A percentile compares a stretch with the other conserved stretches of the same genome.
Conservation (phyloP, 2,329 filamentous ascomycete genomes). For the Cladosporium sp. region DNA sequence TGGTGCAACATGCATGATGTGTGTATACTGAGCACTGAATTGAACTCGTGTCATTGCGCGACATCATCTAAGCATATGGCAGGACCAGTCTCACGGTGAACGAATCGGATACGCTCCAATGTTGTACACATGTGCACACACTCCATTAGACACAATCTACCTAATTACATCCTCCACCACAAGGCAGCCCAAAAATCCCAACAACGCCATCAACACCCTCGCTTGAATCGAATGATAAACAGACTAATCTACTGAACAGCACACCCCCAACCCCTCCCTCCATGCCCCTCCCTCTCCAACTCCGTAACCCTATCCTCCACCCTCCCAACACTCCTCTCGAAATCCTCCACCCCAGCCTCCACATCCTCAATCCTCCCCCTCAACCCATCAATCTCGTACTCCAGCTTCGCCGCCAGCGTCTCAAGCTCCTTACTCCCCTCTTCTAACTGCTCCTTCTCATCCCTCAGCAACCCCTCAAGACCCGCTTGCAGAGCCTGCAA, state of each 20-base stretch:
- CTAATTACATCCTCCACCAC: neutral
- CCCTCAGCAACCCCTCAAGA: slow-evolving; percentile 67
- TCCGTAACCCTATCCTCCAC: slow-evolving; percentile 51
- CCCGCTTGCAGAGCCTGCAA: slow-evolving; percentile 68
- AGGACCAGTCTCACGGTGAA: too few species aligned
- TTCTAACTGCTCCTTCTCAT: slow-evolving; percentile 67
- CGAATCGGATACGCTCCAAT: too few species aligned
- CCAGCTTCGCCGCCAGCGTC: slow-evolving; percentile 76
- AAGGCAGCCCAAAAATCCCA: neutral
- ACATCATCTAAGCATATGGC: too few species aligned
- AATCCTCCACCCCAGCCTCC: slow-evolving; percentile 76
- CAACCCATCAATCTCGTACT: slow-evolving; percentile 87
- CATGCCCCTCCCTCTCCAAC: slow-evolving; percentile 59
- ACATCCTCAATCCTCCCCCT: slow-evolving; percentile 80
- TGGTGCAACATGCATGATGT: too few species aligned
- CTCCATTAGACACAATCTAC: neutral
- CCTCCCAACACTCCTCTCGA: slow-evolving; percentile 69
- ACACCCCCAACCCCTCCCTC: slow-evolving; percentile 30
- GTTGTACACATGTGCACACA: neutral
- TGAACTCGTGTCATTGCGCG: too few species aligned
- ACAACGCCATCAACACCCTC: neutral
- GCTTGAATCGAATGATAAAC: neutral
- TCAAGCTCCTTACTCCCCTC: slow-evolving; percentile 79
- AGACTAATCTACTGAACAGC: slow-evolving; percentile 20
- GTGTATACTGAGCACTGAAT: too few species aligned